These are phyloP conservation scores for Amanita pallidorosea DNA, from an alignment of 768 basidiomycete species.

Conservation along the genomic window DNA sequence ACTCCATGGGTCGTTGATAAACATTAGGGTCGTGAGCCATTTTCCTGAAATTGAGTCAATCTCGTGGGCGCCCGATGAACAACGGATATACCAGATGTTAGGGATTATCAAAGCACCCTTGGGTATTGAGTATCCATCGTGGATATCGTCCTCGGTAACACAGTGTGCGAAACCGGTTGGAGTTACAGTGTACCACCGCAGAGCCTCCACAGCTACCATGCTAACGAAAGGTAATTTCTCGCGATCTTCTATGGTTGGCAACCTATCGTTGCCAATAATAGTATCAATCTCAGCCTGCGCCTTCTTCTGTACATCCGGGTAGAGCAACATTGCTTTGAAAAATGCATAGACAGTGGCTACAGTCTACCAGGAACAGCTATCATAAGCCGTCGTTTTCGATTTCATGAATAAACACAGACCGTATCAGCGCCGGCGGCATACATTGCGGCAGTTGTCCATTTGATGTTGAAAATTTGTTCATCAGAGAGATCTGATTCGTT, in stretches of 20 bases:
- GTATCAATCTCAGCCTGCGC: conserved; percentile 32
- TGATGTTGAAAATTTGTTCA: conserved; percentile 26
- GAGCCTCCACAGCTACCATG: conserved; percentile 25
- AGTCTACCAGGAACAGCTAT: conserved; percentile 18
- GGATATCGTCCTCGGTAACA: conserved; percentile 30
- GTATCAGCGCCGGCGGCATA: conserved; percentile 36
- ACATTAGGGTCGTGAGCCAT: conserved; percentile 31
- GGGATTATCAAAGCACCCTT: conserved; percentile 25
- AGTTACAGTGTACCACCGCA: conserved; percentile 22
- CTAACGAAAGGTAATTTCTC: conserved; percentile 29
- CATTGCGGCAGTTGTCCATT: conserved; percentile 36
- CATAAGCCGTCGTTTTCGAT: neutral
- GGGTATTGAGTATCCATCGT: conserved; percentile 32
- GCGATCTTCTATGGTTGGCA: conserved; percentile 29
- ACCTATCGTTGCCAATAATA: conserved; percentile 26
- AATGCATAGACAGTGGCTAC: conserved; percentile 27
- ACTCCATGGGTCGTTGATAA: conserved; percentile 32
- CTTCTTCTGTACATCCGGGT: conserved; percentile 25
- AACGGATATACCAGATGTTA: conserved; percentile 20
- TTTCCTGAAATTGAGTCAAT: conserved; percentile 14
- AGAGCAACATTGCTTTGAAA: conserved; percentile 26
- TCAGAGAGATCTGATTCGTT: conserved; percentile 14
- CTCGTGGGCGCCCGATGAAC: neutral
- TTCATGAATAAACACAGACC: conserved; percentile 1
- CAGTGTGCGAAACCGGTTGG: conserved; percentile 27